phyloP scores from a whole-genome alignment of 108 stramenopile genomes.

The Parietichytrium sp. region DNA sequence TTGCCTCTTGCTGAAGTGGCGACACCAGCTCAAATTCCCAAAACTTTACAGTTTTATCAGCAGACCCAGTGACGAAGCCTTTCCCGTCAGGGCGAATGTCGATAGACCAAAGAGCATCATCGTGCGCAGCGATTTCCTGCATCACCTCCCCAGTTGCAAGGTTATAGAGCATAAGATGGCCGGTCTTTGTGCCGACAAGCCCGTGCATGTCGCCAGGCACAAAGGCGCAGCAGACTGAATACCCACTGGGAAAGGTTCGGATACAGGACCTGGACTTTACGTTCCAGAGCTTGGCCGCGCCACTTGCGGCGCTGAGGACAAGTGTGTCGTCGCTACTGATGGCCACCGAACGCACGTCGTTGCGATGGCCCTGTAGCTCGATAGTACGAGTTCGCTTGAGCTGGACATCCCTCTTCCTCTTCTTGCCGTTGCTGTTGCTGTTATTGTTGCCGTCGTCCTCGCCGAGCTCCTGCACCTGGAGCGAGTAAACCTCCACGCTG shows the following conservation, averaged over 20 bases:
- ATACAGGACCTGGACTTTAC: slow-evolving; percentile 74
- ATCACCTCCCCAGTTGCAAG: slow-evolving; percentile 78
- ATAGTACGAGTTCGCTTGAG: slow-evolving; percentile 46
- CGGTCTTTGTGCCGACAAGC: slow-evolving; percentile 79
- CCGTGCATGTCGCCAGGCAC: slow-evolving; percentile 82
- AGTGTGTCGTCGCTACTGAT: slow-evolving; percentile 80
- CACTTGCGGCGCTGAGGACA: slow-evolving; percentile 81
- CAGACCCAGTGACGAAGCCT: slow-evolving; percentile 77
- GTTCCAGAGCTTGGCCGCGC: slow-evolving; percentile 87
- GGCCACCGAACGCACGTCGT: slow-evolving; percentile 85
- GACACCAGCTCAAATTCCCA: slow-evolving; percentile 74
- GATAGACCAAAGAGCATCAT: slow-evolving; percentile 79
- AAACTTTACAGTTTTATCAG: slow-evolving; percentile 90
- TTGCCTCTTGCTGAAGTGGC: too few relatives aligned
- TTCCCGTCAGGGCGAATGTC: slow-evolving; percentile 68
- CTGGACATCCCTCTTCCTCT: background rate
- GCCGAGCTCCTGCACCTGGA: slow-evolving; percentile 50
- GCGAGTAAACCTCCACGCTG: slow-evolving; percentile 76
- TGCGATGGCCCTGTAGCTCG: slow-evolving; percentile 87
- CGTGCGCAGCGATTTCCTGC: slow-evolving; percentile 73
- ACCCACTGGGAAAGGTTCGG: slow-evolving; percentile 73
- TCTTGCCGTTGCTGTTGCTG: background rate
- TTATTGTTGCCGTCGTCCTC: background rate
- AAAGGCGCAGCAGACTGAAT: slow-evolving; percentile 86
- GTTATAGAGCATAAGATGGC: slow-evolving; percentile 74